Base-by-base conservation (phyloP, 129 eudicot species). In the Silybum marianum region DNA sequence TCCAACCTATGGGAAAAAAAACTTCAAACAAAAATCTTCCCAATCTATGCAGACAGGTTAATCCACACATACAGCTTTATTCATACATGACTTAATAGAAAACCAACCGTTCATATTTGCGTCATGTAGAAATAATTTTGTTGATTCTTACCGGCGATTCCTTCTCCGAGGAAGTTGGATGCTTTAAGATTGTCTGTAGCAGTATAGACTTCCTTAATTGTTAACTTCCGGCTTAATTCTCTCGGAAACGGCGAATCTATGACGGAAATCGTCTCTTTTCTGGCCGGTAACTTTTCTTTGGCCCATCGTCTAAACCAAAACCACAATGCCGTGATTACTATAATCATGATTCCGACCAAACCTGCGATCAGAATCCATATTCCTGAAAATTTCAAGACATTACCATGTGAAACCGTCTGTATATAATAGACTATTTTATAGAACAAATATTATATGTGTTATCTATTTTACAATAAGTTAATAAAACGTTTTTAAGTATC, bases 151-250 rank as follows among this genome's bases (percentile, higher is more conserved):
- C 97, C 97, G 1, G 97, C 97, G 73, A 87, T 86, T 48, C 97
- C 97, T 74, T 93, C 90, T 9, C 97, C 97, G 10, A 93, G 89
- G 77, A 87, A 93, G 75, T 93, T 93, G n/a, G 90, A 84, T 73
- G 75, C 86, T 74, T 86, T 87, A 77, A 93, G 93, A 80, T 89
- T 84, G 79, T 89, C 68, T 0, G 95, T 90, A 65, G 97, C 93
- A 16, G 86, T 80, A 77, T 89, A 86, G 23, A 93, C 88, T 39
- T 87, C 90, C 84, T 79, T 90, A 62, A 87, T 62, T 11, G 95
- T 73, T 80, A 93, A 81, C 77, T 79, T 86, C 12, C 63, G 76
- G 51, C 84, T 78, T 76, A 77, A 75, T 26, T 83, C 81, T 74
- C 73, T 86, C 32, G 83, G 84, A 1, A 82, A 77, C 2, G 25